Evolutionary conservation across 2,329 filamentous ascomycete species (phyloP), one percentile per base, ranked within the genome.

Genomic region (Pseudocercospora macadamiae): DNA sequence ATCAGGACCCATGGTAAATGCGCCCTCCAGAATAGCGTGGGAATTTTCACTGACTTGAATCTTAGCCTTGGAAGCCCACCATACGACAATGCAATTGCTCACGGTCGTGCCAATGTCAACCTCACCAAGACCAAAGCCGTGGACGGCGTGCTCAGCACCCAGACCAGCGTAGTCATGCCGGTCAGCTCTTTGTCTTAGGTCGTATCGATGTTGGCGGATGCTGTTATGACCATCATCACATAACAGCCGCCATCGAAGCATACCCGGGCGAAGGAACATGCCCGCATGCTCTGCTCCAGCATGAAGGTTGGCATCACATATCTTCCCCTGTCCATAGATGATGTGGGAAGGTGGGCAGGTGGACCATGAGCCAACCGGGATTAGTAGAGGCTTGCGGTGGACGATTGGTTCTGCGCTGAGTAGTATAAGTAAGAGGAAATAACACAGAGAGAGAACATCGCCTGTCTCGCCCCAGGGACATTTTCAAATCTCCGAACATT

Each of bases 1-100:
- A 66, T 32, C 34, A 48, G 16, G 66, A 69, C 58, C 16, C 45
- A 4, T 63, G 62, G 67, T 70, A 32, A 61, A 66, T 64, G 23
- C 3, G 4, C 2, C n/a, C 12, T 16, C 28, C 10, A 9, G 8
- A 34, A 36, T 8, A 3, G 32, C 8, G 32, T 12, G 16, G 19
- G 39, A 44, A 6, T 14, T 10, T 44, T 42, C 1, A 6, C n/a
- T 23, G 42, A 26, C 12, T 2, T 44, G 18, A 36, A n/a, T 42
- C 37, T 12, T 44, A 67, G 64, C 36, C 28, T 66, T 14, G 66
- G 65, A 16, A 30, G 47, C 8, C 42, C 51, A 12, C 64, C 65
- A 6, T 70, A 67, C 58, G 58, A 70, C 49, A 51, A 53, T 32
- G 66, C 58, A 6, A 61, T 57, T 30, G 67, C 64, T 2, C 63